These are phyloP conservation scores for Fusarium nelsonii DNA, from an alignment of 2,329 filamentous ascomycete genomes.

Conservation along the genomic window DNA sequence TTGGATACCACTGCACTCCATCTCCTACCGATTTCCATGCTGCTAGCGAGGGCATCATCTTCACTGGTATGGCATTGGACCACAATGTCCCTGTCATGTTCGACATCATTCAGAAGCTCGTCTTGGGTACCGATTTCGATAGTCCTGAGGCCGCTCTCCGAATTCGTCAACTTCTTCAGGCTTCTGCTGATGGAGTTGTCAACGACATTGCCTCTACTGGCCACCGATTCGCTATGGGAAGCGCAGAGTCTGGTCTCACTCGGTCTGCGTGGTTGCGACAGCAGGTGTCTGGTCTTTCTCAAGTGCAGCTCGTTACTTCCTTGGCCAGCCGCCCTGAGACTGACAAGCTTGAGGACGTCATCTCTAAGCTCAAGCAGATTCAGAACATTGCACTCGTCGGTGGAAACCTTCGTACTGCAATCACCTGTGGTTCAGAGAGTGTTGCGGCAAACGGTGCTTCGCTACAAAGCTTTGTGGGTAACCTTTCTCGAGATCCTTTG, in stretches of 20 bases:
- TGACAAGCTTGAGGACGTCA: slow-evolving; percentile 79
- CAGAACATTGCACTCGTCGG: slow-evolving; percentile 81
- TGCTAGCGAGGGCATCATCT: slow-evolving; percentile 83
- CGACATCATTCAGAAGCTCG: slow-evolving; percentile 81
- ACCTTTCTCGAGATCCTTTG: slow-evolving; percentile 50
- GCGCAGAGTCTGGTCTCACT: slow-evolving; percentile 84
- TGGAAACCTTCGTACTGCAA: slow-evolving; percentile 77
- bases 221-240: slow-evolving; percentile 86
- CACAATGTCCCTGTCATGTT: slow-evolving; percentile 93
- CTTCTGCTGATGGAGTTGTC: slow-evolving; percentile 87
- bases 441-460: slow-evolving; percentile 76
- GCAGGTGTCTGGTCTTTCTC: slow-evolving; percentile 89
- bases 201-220: slow-evolving; percentile 93
- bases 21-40: slow-evolving; percentile 78
- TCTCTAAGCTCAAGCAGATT: slow-evolving; percentile 86
- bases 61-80: slow-evolving; percentile 90
- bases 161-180: slow-evolving; percentile 87
- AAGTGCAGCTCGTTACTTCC: slow-evolving; percentile 85
- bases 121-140: slow-evolving; percentile 91
- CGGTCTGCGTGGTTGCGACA: slow-evolving; percentile 79
- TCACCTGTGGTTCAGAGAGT: slow-evolving; percentile 87
- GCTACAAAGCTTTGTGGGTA: slow-evolving; percentile 75
- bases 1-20: slow-evolving; percentile 85
- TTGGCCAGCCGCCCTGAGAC: slow-evolving; percentile 79
- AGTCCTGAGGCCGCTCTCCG: slow-evolving; percentile 83